Base-by-base conservation (phyloP, 2,329 filamentous ascomycete species). In the Cercospora sp. region DNA sequence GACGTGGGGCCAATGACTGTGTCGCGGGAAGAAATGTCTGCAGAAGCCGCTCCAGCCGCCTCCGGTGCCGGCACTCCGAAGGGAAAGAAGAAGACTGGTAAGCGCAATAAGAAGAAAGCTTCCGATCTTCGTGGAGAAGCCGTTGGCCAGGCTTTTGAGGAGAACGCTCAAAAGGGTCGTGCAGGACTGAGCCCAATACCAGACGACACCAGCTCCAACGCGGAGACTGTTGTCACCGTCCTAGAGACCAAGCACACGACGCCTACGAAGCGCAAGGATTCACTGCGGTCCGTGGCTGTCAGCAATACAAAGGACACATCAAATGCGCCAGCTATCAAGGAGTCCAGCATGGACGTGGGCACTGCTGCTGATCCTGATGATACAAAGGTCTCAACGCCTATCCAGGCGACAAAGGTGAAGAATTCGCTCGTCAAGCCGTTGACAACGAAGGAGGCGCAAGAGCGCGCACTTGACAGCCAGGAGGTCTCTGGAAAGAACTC, bases 11-110 rank as follows among this genome's bases (percentile, higher is more conserved):
- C 13, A 13, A 16, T 13, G 16, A 21, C 21, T n/a, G 16, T 24
- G 21, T 12, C 28, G 32, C 45, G 32, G 10, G 62, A 65, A 2
- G 57, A 51, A 13, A 28, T 34, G 5, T 70, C 69, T 37, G 61
- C 65, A 13, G 66, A 72, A 28, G 66, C 68, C 2, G 71, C 72
- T 4, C 67, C 71, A 5, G 71, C 65, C 5, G 63, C 64, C 24
- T 75, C 74, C 26, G 67, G 61, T 18, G 32, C 68, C 13, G 70
- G 60, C 18, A 71, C 73, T 10, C 72, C 73, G 2, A 74, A 72
- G 63, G 66, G 62, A 26, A 69, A 69, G 55, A 66, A 65, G 55
- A 68, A 69, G 37, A 63, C 62, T 32, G 49, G 58, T 21, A 65
- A 63, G 37, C 69, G 67, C 45, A 67, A 66, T 18, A 70, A 64